Base-by-base conservation (phyloP, 2,329 filamentous ascomycete genomes). In the Aspergillus vadensis region DNA sequence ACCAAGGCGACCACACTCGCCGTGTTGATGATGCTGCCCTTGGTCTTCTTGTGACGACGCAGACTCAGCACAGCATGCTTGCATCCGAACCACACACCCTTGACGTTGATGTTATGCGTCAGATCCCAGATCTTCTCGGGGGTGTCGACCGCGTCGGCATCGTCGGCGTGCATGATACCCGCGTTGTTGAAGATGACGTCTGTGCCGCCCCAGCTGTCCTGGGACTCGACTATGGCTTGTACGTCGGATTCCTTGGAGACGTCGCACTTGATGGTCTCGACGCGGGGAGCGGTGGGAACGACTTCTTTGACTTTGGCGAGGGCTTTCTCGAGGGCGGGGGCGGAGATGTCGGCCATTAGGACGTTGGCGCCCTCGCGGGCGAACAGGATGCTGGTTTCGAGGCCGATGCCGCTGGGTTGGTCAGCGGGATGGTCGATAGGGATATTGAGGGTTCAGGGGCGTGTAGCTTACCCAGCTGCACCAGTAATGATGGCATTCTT, bases 11-110 rank as follows among this genome's bases (percentile, higher is more conserved):
- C 92, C 51, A 96, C 89, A 50, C 89, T 93, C 30, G 92, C 92
- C 3, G 92, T 96, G 83, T 97, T 97, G 84, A 97, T 93, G 78
- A 97, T 87, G 77, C 88, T 92, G 55, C 86, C 91, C 69, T 84
- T 86, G 44, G 82, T 86, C 86, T 97, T 97, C 59, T 85, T 85
- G 82, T 96, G 83, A 69, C 87, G 88, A 66, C 92, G 89, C 70
- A 97, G 83, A 49, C 91, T 86, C 51, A 94, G 82, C 27, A 97
- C 88, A 7, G 93, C 92, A 77, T 97, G 91, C 83, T 97, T 97
- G 85, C 88, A 89, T 62, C 93, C 93, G 75, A 87, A 97, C 93
- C 93, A 97, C n/a, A 97, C 93, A 49, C 93, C 93, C 85, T 97
- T 97, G 77, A 97, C 93, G 79, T 97, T 97, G 83, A 97, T 96